Conservation (phyloP, 352 stramenopile species). For the Phytophthora pluvialis region DNA sequence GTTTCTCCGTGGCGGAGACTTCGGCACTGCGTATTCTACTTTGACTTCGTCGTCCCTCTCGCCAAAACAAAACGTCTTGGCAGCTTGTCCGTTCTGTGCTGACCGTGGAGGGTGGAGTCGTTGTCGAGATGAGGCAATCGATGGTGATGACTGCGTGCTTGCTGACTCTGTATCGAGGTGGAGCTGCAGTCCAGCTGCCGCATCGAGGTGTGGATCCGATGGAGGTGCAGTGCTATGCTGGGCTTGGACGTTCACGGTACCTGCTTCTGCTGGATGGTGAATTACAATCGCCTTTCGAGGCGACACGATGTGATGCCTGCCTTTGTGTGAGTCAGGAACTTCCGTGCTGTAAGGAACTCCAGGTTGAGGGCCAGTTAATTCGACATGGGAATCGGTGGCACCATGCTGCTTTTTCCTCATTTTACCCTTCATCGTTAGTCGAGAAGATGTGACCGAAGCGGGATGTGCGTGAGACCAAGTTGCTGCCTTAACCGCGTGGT, state of each 20-base stretch:
- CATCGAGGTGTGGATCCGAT: neutral
- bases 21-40: conserved; percentile 29
- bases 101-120: conserved; percentile 11
- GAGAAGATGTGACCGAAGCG: conserved; percentile 31
- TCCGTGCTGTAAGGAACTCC: conserved; percentile 51
- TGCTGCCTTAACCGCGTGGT: conserved; percentile 22
- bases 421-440: conserved; percentile 30
- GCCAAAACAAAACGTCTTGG: conserved; percentile 20
- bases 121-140: conserved; percentile 10
- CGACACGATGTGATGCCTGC: conserved; percentile 22
- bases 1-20: neutral
- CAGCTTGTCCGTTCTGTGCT: conserved; percentile 1
- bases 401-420: conserved; percentile 23
- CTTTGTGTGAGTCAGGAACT: neutral
- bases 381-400: neutral
- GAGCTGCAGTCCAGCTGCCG: conserved; percentile 12
- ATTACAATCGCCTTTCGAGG: conserved; percentile 47
- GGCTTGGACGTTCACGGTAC: neutral
- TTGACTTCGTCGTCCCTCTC: conserved; percentile 28
- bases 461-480: conserved; percentile 17
- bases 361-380: conserved; percentile 29
- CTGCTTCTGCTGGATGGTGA: conserved; percentile 1
- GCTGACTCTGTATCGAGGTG: conserved; percentile 13
- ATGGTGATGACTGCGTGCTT: conserved; percentile 17
- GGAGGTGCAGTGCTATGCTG: neutral